Evolutionary conservation across 345 rosid genomes (phyloP), one percentile per base, ranked within the genome.

Genomic region (Euphorbia lathyris): DNA sequence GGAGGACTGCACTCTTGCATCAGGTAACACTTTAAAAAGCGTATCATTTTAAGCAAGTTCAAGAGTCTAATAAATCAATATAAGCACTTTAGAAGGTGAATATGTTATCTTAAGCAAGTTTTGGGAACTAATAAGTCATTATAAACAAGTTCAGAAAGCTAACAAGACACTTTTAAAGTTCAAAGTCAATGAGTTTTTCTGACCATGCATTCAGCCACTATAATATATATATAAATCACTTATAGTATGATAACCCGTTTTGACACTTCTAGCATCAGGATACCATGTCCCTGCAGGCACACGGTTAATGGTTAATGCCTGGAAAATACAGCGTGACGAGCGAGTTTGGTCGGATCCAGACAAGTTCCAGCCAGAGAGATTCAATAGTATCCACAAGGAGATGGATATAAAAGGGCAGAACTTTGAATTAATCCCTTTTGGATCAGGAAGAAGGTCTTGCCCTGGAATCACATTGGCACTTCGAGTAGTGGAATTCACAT

Each of bases 1-100:
- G 32, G 81, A 79, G 38, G 83, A 79, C 9, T 76, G 80, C 77
- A 63, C 67, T 7, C 48, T 82, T 10, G 23, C 73, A 25, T 11
- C 32, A 2, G 81, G 79, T 34, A 34, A 34, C 7, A 34, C 38
- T 34, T 7, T 34, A n/a, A n/a, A n/a, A n/a, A n/a, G n/a, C n/a
- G n/a, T n/a, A n/a, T n/a, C n/a, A n/a, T n/a, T n/a, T n/a, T n/a
- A n/a, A n/a, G n/a, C n/a, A n/a, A n/a, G n/a, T n/a, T n/a, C n/a
- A n/a, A n/a, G n/a, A n/a, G n/a, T n/a, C n/a, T n/a, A n/a, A n/a
- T n/a, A n/a, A n/a, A n/a, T n/a, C n/a, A n/a, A n/a, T n/a, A n/a
- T n/a, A n/a, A n/a, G n/a, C n/a, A n/a, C n/a, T n/a, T n/a, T n/a
- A n/a, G n/a, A n/a, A n/a, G n/a, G n/a, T n/a, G n/a, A n/a, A n/a